phyloP scores from a whole-genome alignment of 176 grass and related monocot species.

The Lolium multiflorum region DNA sequence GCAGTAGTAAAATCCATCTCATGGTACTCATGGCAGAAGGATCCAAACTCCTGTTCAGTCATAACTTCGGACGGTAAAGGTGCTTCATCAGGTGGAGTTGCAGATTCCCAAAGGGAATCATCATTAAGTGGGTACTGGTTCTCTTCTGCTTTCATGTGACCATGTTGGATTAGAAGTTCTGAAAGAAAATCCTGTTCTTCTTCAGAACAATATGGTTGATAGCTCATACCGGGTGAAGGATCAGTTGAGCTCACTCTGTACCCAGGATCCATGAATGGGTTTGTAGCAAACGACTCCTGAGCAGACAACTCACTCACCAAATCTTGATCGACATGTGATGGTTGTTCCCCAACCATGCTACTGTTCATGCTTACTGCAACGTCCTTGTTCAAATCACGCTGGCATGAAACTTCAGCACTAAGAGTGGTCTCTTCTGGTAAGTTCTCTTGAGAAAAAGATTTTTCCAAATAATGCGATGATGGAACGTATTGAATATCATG shows the following conservation, averaged over 20 bases:
- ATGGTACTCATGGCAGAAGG: constrained; percentile 56
- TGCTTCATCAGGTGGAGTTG: constrained; percentile 63
- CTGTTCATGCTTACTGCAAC: constrained; percentile 34
- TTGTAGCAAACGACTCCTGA: constrained; percentile 58
- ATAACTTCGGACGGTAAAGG: constrained; percentile 56
- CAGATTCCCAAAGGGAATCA: constrained; percentile 75
- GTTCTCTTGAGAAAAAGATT: constrained; percentile 45
- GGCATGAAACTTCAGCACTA: constrained; percentile 36
- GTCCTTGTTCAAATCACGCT: constrained; percentile 38
- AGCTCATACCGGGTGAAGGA: constrained; percentile 18
- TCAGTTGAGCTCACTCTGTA: constrained; percentile 35
- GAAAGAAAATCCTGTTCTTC: constrained; percentile 60
- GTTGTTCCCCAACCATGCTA: constrained; percentile 31
- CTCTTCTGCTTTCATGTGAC: constrained; percentile 40
- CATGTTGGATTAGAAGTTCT: constrained; percentile 51
- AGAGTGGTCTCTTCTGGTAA: constrained; percentile 38
- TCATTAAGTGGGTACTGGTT: constrained; percentile 32
- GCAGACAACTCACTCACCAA: constrained; percentile 16
- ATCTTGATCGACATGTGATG: constrained; percentile 39
- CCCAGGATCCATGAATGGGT: constrained; percentile 51
- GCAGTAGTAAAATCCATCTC: constrained; percentile 47
- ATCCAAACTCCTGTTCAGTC: constrained; percentile 60
- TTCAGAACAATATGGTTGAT: constrained; percentile 47
- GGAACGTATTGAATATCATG: constrained; percentile 41
- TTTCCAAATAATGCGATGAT: constrained; percentile 14